Evolutionary conservation across 305 asterid genomes (phyloP).

Genomic region (Fraxinus nigra): DNA sequence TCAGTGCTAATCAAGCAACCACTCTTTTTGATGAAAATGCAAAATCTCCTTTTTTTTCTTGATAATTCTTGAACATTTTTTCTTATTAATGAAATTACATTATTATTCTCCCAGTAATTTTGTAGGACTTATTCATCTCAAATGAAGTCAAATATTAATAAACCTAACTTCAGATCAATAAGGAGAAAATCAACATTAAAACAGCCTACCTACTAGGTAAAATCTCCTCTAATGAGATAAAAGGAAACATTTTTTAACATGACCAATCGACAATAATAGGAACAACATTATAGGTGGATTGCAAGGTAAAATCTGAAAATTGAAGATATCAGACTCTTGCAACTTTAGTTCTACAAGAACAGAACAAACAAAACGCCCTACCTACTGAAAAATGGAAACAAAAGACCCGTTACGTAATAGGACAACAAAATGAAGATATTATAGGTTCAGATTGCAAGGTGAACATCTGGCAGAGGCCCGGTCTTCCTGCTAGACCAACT

Average conservation of each 20-base stretch:
- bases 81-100: background rate
- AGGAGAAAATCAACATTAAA: background rate
- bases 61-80: background rate
- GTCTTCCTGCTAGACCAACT: background rate
- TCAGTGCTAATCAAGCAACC: background rate
- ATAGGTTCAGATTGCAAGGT: background rate
- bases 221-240: background rate
- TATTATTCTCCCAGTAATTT: background rate
- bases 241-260: background rate
- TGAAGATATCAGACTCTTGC: background rate
- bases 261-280: background rate
- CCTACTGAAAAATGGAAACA: background rate
- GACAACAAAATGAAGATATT: background rate
- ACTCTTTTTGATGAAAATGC: background rate
- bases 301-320: background rate
- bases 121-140: background rate
- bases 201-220: background rate
- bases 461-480: background rate
- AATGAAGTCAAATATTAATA: background rate
- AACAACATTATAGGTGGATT: background rate
- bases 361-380: background rate
- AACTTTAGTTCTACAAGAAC: background rate
- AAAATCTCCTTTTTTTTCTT: background rate
- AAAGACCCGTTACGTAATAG: background rate
- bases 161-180: constrained; percentile 4